Evolutionary conservation across 495 filamentous ascomycete species (phyloP).

Genomic region (Aspergillus ostianus): DNA sequence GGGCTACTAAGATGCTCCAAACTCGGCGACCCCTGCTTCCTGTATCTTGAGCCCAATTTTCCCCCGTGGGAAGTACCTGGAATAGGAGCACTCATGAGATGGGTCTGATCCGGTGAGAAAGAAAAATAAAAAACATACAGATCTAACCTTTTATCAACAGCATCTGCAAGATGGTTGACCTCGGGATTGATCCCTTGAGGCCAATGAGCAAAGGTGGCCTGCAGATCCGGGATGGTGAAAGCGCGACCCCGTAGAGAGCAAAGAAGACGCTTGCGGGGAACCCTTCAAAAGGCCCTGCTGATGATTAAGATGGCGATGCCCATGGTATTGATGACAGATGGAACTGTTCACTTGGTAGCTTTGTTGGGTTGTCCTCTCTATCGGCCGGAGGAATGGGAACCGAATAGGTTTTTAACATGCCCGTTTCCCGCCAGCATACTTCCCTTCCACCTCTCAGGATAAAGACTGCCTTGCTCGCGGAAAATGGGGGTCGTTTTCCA

Average conservation of each 20-base stretch:
- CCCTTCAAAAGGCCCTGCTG: too few relatives aligned
- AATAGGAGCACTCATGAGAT: background rate
- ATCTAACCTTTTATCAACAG: background rate
- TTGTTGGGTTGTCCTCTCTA: too few relatives aligned
- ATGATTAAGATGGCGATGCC: too few relatives aligned
- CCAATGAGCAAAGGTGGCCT: background rate
- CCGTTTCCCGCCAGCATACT: too few relatives aligned
- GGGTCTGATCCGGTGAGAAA: background rate
- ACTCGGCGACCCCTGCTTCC: conserved; percentile 1
- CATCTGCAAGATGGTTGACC: background rate
- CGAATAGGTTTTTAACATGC: too few relatives aligned
- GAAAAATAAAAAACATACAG: background rate
- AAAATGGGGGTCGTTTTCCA: too few relatives aligned
- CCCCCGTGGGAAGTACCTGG: conserved; percentile 1
- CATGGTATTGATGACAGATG: too few relatives aligned
- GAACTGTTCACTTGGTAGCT: too few relatives aligned
- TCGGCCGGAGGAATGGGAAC: too few relatives aligned
- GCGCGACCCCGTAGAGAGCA: background rate
- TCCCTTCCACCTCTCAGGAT: too few relatives aligned
- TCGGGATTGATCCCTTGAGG: background rate
- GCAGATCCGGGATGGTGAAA: background rate
- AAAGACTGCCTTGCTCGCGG: too few relatives aligned
- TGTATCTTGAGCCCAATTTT: conserved; percentile 3
- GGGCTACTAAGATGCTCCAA: background rate
- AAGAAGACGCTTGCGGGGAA: background rate